A percentile compares a stretch with the other conserved stretches of the same genome.
phyloP scores from a whole-genome alignment of 148 eudicot species.

The Agrostemma githago region DNA sequence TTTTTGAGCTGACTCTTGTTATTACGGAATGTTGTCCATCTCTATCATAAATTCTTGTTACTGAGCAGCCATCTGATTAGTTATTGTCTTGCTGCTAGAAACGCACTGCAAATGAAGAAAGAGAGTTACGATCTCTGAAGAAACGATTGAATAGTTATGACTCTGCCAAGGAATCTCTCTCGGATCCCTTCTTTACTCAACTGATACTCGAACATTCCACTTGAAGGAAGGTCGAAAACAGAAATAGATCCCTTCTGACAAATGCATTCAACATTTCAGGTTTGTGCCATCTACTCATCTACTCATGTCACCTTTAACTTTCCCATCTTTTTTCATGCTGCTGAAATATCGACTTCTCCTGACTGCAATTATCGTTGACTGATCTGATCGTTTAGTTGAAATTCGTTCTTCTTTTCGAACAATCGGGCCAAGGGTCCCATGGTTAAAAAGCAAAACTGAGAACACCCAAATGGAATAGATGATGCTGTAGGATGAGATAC shows the following conservation, averaged over 20 bases:
- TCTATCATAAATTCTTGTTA: not conserved
- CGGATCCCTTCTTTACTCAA: conserved; percentile 67
- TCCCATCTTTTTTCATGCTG: not conserved
- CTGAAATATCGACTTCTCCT: not conserved
- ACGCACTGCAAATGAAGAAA: conserved; percentile 64
- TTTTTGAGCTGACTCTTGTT: too few relatives aligned
- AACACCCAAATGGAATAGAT: too few relatives aligned
- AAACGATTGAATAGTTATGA: conserved; percentile 61
- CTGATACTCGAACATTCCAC: conserved; percentile 32
- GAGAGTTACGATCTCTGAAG: conserved; percentile 71
- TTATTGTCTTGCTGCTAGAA: conserved; percentile 36
- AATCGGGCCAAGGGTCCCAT: too few relatives aligned
- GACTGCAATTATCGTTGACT: not conserved
- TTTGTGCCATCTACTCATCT: conserved; percentile 4
- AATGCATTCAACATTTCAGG: conserved; percentile 7
- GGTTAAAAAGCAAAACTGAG: too few relatives aligned
- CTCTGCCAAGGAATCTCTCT: conserved; percentile 67
- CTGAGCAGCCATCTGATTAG: not conserved
- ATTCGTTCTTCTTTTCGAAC: not conserved
- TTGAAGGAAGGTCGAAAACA: conserved; percentile 5
- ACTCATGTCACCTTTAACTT: not conserved
- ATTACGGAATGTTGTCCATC: not conserved
- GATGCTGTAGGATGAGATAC: not conserved
- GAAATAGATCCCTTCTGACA: not conserved
- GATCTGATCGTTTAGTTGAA: not conserved